Conservation (phyloP, 2,329 filamentous ascomycete genomes). For the Trichophyton schoenleinii region DNA sequence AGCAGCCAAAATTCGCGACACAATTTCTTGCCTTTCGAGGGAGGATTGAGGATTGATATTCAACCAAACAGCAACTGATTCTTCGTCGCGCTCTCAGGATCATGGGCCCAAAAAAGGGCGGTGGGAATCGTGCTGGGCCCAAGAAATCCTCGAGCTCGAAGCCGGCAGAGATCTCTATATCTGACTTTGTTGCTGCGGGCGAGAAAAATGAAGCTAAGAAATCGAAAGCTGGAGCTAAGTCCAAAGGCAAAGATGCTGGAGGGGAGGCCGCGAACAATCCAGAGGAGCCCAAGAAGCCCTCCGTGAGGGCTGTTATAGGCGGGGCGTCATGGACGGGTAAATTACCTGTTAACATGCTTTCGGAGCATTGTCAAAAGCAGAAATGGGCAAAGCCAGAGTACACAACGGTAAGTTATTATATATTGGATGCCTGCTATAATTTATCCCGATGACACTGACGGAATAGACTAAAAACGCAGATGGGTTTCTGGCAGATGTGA, state of each 20-base stretch:
- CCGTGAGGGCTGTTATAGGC: conserved; percentile 67
- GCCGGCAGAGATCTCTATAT: conserved; percentile 14
- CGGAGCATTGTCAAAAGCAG: conserved; percentile 89
- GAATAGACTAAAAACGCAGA: conserved; percentile 52
- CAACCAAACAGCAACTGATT: not conserved
- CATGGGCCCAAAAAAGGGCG: conserved; percentile 34
- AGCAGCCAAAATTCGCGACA: not conserved
- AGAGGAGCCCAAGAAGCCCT: conserved; percentile 45
- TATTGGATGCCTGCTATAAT: not conserved
- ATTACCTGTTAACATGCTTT: conserved; percentile 80
- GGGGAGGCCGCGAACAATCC: conserved; percentile 20
- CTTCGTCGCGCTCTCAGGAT: conserved; percentile 8
- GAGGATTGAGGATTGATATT: not conserved
- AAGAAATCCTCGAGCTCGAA: conserved; percentile 31
- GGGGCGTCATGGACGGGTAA: conserved; percentile 97
- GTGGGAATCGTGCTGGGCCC: conserved; percentile 26
- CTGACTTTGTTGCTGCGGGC: conserved; percentile 13
- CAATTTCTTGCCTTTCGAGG: not conserved
- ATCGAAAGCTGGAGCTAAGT: conserved; percentile 26
- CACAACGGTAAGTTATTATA: conserved; percentile 49
- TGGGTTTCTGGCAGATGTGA: conserved; percentile 69
- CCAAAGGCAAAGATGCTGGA: conserved; percentile 10
- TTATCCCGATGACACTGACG: conserved; percentile 10
- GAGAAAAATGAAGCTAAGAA: conserved; percentile 11
- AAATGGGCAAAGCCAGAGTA: conserved; percentile 94